Percentiles rank a stretch among this genome's conserved stretches.
Evolutionary conservation across 768 basidiomycete genomes (phyloP).

Genomic region (Gymnopilus junonius): DNA sequence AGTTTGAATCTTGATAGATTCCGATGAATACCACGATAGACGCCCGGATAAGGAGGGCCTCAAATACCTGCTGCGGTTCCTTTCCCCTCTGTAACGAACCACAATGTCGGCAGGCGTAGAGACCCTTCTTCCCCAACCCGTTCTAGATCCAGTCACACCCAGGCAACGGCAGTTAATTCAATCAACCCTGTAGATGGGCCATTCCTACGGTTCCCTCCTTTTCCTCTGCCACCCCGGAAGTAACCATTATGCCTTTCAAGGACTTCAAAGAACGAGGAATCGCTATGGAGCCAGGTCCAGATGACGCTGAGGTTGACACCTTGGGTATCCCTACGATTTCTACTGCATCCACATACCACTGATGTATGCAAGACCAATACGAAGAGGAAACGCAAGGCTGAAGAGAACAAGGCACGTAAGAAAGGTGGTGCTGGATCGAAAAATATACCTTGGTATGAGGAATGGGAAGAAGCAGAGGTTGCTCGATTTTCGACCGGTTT

Average conservation of each 20-base stretch:
- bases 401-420: conserved; percentile 22
- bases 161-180: not conserved
- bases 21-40: conserved; percentile 11
- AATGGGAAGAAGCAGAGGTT: conserved; percentile 68
- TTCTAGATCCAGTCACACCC: not conserved
- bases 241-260: conserved; percentile 46
- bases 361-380: conserved; percentile 62
- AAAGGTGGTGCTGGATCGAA: conserved; percentile 12
- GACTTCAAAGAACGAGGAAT: conserved; percentile 46
- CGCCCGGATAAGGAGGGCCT: conserved; percentile 17
- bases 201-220: conserved; percentile 49
- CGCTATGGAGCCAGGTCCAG: conserved; percentile 32
- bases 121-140: not conserved
- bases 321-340: conserved; percentile 68
- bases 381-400: conserved; percentile 39
- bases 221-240: conserved; percentile 47
- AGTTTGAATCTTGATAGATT: not conserved
- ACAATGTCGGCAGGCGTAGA: conserved; percentile 11
- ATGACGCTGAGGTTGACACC: conserved; percentile 66
- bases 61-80: conserved; percentile 8
- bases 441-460: conserved; percentile 61
- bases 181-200: conserved; percentile 14
- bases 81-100: not conserved
- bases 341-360: conserved; percentile 55
- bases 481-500: conserved; percentile 45